Evolutionary conservation across 257 asterid genomes (phyloP).

Genomic region (Ligustrum vulgare): DNA sequence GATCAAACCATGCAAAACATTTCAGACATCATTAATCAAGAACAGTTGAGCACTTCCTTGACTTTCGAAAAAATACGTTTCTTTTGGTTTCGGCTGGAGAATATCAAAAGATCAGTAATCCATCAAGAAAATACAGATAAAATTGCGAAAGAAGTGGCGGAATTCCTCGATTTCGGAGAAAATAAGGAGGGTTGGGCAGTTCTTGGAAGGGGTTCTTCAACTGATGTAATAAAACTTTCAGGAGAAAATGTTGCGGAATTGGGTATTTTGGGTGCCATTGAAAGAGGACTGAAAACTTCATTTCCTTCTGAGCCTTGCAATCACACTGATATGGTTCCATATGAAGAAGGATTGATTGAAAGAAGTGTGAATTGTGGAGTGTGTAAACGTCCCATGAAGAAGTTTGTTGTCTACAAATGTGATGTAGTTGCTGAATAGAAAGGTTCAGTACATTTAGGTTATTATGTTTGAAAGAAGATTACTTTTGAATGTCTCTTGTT

Average conservation of each 20-base stretch:
- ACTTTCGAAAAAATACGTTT: conserved; percentile 33
- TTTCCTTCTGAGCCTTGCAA: conserved; percentile 32
- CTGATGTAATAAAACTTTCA: conserved; percentile 33
- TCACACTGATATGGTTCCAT: conserved; percentile 39
- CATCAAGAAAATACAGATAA: conserved; percentile 22
- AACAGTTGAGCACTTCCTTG: conserved; percentile 39
- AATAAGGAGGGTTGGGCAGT: conserved; percentile 44
- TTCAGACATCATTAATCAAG: conserved; percentile 43
- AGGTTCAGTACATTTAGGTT: background rate
- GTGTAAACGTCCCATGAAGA: conserved; percentile 53
- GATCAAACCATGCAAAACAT: conserved; percentile 33
- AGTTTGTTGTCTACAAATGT: conserved; percentile 60
- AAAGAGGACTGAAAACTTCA: conserved; percentile 28
- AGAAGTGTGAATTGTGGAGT: conserved; percentile 41
- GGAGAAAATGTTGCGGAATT: conserved; percentile 32
- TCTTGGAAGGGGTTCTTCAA: conserved; percentile 45
- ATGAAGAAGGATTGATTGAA: conserved; percentile 51
- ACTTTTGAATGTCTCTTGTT: background rate
- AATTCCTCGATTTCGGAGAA: conserved; percentile 33
- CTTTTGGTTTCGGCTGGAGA: conserved; percentile 66
- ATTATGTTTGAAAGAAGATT: background rate
- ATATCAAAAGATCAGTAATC: conserved; percentile 33
- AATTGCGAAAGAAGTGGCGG: conserved; percentile 25
- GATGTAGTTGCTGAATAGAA: conserved; percentile 27
- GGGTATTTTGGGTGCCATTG: conserved; percentile 51